A percentile compares a stretch with the other conserved stretches of the same genome.
These are phyloP conservation scores for Fusarium sp. DNA, from an alignment of 2,329 filamentous ascomycete genomes.

Conservation along the genomic window DNA sequence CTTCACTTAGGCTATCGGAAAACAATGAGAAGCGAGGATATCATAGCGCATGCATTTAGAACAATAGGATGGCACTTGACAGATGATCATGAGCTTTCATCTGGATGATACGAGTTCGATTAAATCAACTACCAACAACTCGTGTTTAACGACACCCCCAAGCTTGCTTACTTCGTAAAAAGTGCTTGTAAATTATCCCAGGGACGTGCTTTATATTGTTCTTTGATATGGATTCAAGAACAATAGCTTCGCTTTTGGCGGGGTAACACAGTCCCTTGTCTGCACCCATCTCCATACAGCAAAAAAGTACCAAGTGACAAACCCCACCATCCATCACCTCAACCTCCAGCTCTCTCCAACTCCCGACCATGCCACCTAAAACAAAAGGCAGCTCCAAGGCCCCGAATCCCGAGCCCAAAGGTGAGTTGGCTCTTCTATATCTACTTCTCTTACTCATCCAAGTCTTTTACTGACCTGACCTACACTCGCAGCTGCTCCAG, in stretches of 20 bases:
- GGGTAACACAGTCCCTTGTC: conserved; percentile 40
- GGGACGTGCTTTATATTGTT: conserved; percentile 36
- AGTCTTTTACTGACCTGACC: conserved; percentile 14
- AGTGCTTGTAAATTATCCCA: neutral
- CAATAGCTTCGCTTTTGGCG: conserved; percentile 48
- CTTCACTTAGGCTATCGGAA: conserved; percentile 7
- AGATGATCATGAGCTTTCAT: neutral
- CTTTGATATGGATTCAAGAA: conserved; percentile 30
- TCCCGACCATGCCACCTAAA: conserved; percentile 56
- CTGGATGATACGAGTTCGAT: neutral
- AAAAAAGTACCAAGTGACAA: conserved; percentile 42
- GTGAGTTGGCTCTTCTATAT: conserved; percentile 6
- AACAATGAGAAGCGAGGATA: conserved; percentile 3
- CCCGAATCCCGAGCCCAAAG: conserved; percentile 43
- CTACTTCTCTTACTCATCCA: neutral
- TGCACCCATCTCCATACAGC: conserved; percentile 33
- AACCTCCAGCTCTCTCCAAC: conserved; percentile 43
- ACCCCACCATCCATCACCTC: conserved; percentile 50
- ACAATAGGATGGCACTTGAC: conserved; percentile 13
- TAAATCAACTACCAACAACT: conserved; percentile 18
- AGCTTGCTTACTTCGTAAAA: conserved; percentile 9
- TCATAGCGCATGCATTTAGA: conserved; percentile 2
- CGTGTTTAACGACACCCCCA: conserved; percentile 3
- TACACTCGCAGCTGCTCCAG: conserved; percentile 46
- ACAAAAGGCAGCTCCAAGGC: conserved; percentile 56